Base-by-base conservation (phyloP, 164 flowering plant species). In the Umbilicus rupestris region DNA sequence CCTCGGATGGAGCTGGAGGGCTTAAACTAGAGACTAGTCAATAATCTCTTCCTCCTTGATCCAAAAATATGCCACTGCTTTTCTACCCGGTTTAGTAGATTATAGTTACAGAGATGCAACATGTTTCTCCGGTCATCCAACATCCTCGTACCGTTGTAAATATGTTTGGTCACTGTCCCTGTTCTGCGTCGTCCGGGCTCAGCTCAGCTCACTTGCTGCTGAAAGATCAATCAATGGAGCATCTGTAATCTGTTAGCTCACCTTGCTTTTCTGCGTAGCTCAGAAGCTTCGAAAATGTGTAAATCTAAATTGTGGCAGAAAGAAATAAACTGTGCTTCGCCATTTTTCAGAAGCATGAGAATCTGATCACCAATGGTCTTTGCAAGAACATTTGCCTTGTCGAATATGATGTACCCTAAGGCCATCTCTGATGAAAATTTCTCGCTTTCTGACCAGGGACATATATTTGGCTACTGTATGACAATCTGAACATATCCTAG, bases 311-410 rank as follows among this genome's bases (percentile, higher is more conserved):
- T 35, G 37, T 35, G 37, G 1, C 37, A 5, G 37, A 35, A 35
- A 20, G 8, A 8, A 50, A 22, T 50, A 20, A 20, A 3, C 0
- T 20, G 29, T 1, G 8, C 26, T 5, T 49, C 5, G 5, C 5
- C 4, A 35, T 35, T 35, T 35, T 35, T 35, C 37, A 35, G 37
- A 35, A 35, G 37, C 37, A 35, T 7, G 37, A 35, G 59, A 62
- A 62, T 31, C 3, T 22, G 5, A 26, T 69, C 67, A 84, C 83
- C 87, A 85, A 66, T 69, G 76, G 70, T 85, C 85, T 39, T 73
- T 77, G 79, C 90, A 87, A 62, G 87, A 84, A 66, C 94, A 85
- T 68, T 70, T 79, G 11, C 90, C 94, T 57, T 79, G 72, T 15
- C 57, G 63, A 30, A 85, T 85, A 77, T 83, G 86, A 66, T 88